Percentiles rank a stretch among this genome's conserved stretches.
Conservation (phyloP, 306 rosid species). For the Vigna hirtella region DNA sequence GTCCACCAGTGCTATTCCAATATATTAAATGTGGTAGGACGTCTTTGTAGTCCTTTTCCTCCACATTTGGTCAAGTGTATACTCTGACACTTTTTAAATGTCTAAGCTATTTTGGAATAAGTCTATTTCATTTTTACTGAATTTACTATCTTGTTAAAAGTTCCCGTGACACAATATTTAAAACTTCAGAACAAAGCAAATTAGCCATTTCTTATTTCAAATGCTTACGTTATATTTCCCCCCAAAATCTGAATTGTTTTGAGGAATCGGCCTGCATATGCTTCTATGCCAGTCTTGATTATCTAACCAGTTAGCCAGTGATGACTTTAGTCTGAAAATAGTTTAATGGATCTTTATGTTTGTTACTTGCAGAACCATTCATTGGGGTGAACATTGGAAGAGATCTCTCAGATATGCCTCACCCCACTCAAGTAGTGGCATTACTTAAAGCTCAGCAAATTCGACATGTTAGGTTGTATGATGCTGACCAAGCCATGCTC, state of each 20-base stretch:
- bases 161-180: not conserved
- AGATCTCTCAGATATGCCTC: slow-evolving; percentile 84
- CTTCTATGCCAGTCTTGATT: not conserved
- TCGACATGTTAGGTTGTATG: slow-evolving; percentile 67
- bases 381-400: slow-evolving; percentile 87
- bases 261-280: slow-evolving; percentile 6
- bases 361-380: slow-evolving; percentile 63
- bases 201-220: not conserved
- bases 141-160: not conserved
- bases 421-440: slow-evolving; percentile 88
- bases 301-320: not conserved
- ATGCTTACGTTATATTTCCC: not conserved
- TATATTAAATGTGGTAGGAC: slow-evolving; percentile 12
- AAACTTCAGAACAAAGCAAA: slow-evolving; percentile 13
- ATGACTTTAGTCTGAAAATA: slow-evolving; percentile 1
- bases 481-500: slow-evolving; percentile 79
- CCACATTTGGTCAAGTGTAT: slow-evolving; percentile 19
- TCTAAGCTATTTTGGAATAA: not conserved
- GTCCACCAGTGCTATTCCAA: slow-evolving; percentile 39
- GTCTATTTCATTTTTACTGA: not conserved
- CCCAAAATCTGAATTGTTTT: slow-evolving; percentile 1
- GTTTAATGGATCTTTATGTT: slow-evolving; percentile 20
- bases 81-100: not conserved
- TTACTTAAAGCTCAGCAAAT: slow-evolving; percentile 79
- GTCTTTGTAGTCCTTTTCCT: slow-evolving; percentile 20